Evolutionary conservation across 352 stramenopile genomes (phyloP), one percentile per base, ranked within the genome.

Genomic region (Thalassiosira oceanica): DNA sequence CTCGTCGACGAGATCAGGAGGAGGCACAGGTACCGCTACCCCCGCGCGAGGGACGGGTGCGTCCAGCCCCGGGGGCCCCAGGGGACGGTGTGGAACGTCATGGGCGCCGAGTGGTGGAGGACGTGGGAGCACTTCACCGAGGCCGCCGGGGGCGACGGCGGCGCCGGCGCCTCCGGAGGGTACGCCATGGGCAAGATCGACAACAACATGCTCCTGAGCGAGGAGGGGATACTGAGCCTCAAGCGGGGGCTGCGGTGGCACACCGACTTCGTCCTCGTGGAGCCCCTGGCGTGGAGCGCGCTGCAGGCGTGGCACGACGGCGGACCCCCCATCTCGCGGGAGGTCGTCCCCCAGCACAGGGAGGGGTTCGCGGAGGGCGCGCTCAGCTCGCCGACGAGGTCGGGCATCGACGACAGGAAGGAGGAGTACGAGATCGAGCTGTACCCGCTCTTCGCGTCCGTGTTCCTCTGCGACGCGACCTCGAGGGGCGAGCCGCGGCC

Each of bases 281-380:
- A 86, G 31, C 85, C 85, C 21, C 42, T 88, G 16, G 81, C 60
- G 31, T 92, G 80, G 78, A 86, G 74, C 42, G 83, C 83, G 24
- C 55, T 92, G 1, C 80, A 92, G 54, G 78, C 78, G 11, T 92
- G 85, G 85, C 85, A 92, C 45, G 85, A 90, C 66, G 83, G 81
- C 18, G 85, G 83, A 39, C 82, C 85, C 39, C 81, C 79, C 2
- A 89, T 92, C 41, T 44, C 78, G 64, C 72, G 85, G 10, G 57
- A 37, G 23, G 82, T 92, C 36, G 81, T 89, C 6, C 74, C 64
- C 6, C 84, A 69, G 27, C 42, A 64, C 23, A n/a, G n/a, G n/a
- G n/a, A n/a, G n/a, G n/a, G n/a, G n/a, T n/a, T n/a, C n/a, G n/a
- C n/a, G n/a, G n/a, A n/a, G n/a, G n/a, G n/a, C n/a, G n/a, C n/a